Evolutionary conservation across 306 rosid species (phyloP), one percentile per base, ranked within the genome.

Genomic region (Acacia crassicarpa): DNA sequence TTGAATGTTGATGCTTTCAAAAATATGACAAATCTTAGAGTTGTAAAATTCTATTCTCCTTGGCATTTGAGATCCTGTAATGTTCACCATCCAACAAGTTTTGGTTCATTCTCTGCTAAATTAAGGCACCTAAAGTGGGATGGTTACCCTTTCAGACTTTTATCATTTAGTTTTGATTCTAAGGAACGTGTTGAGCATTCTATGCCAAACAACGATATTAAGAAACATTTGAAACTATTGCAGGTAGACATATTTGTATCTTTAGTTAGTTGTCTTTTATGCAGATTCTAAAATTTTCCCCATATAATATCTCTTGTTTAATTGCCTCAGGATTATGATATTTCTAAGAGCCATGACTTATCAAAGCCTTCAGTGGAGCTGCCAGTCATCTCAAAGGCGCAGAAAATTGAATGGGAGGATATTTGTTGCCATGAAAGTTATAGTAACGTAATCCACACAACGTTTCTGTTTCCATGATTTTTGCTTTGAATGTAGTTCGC

Each of bases 11-110:
- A 80, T 49, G 49, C 63, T 25, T 80, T 84, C 27, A 46, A 30
- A 67, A 80, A 43, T 38, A 80, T 84, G 84, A 13, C 19, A 9
- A 75, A 75, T 75, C 38, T 80, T 6, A 80, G 62, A 75, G 23
- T 84, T 59, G 40, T 84, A 40, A 75, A 67, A 67, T 67, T 84
- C 25, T 23, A 75, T 61, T 2, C 13, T 8, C 38, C 5, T 7
- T 0, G 10, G 25, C 2, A 65, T 30, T 70, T 19, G 43, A 45
- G 33, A 78, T 72, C 8, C 4, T 49, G 1, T 19, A 61, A 43
- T 8, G 9, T 79, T 74, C 22, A 17, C 11, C 68, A 44, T 58
- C 72, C 73, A 33, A 11, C 45, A 3, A 67, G 73, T 14, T 72
- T 69, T 48, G 61, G 75, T 12, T 48, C 38, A 61, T 19, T 84